Percentiles rank a stretch among this genome's conserved stretches.
phyloP scores from a whole-genome alignment of 1,139 yeast species.

The Yamadazyma siamensis region DNA sequence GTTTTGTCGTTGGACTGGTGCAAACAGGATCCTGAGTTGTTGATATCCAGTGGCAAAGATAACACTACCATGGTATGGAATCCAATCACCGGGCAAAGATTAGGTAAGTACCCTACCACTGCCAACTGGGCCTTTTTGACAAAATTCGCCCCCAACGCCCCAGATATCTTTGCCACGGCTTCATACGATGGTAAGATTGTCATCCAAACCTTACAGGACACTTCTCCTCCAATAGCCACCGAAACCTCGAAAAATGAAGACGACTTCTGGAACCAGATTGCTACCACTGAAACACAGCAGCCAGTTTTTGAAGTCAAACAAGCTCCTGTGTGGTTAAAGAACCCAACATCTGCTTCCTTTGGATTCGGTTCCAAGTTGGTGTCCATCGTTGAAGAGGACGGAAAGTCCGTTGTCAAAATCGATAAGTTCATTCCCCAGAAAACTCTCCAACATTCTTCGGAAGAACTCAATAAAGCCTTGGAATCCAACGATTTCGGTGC shows the following conservation, averaged over 20 bases:
- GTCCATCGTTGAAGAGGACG: constrained; percentile 42
- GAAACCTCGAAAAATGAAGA: constrained; percentile 58
- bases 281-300: constrained; percentile 72
- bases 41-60: constrained; percentile 90
- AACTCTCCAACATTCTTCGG: constrained; percentile 34
- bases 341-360: constrained; percentile 75
- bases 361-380: constrained; percentile 94
- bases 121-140: constrained; percentile 94
- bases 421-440: constrained; percentile 43
- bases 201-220: constrained; percentile 86
- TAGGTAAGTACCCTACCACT: constrained; percentile 88
- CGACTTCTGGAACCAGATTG: constrained; percentile 76
- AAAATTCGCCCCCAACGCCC: constrained; percentile 80
- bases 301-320: constrained; percentile 66
- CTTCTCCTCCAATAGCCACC: constrained; percentile 51
- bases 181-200: constrained; percentile 86
- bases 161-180: constrained; percentile 90
- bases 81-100: constrained; percentile 63
- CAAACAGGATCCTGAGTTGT: constrained; percentile 68
- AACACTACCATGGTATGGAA: constrained; percentile 89
- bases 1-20: constrained; percentile 94
- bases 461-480: constrained; percentile 57
- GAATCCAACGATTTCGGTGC: constrained; percentile 50
- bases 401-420: constrained; percentile 47
- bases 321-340: constrained; percentile 86